Conservation (phyloP, 768 basidiomycete species). For the Ramaria rubella region DNA sequence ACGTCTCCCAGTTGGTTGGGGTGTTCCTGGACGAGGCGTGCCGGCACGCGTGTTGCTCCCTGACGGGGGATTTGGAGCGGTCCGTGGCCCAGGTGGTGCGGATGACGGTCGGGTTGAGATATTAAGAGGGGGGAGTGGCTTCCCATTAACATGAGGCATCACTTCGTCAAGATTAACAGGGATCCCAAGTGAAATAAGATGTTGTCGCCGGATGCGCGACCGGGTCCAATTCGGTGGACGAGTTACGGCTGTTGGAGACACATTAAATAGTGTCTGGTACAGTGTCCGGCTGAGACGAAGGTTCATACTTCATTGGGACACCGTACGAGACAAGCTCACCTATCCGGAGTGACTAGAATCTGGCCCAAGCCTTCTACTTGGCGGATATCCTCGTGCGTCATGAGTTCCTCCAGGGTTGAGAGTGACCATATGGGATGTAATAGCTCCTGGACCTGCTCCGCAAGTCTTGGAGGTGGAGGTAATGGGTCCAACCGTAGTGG, state of each 20-base stretch:
- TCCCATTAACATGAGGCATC: slow-evolving; percentile 57
- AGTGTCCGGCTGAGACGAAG: slow-evolving; percentile 57
- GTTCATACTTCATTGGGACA: slow-evolving; percentile 1
- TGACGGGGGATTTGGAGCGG: slow-evolving; percentile 29
- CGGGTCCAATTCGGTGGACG: slow-evolving; percentile 93
- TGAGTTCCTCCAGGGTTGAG: slow-evolving; percentile 42
- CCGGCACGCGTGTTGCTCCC: slow-evolving; percentile 48
- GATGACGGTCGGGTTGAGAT: slow-evolving; percentile 80
- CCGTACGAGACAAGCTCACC: slow-evolving; percentile 39
- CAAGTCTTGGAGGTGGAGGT: slow-evolving; percentile 50
- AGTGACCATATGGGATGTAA: slow-evolving; percentile 59
- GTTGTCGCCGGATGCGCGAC: slow-evolving; percentile 83
- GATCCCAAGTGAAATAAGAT: slow-evolving; percentile 85
- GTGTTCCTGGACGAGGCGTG: slow-evolving; percentile 36
- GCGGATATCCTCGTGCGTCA: slow-evolving; percentile 68
- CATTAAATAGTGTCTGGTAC: slow-evolving; percentile 58
- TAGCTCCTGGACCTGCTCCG: slow-evolving; percentile 56
- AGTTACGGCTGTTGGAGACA: slow-evolving; percentile 60
- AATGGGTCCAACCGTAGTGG: slow-evolving; percentile 60
- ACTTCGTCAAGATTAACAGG: slow-evolving; percentile 95
- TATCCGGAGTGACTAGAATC: slow-evolving; percentile 66
- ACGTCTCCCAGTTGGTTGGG: slow-evolving; percentile 27
- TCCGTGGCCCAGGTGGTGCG: slow-evolving; percentile 60
- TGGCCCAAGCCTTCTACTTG: slow-evolving; percentile 78
- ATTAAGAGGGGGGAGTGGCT: slow-evolving; percentile 69